These are phyloP conservation scores for Halocafeteria seosinensis DNA, from an alignment of 108 stramenopile species.

Conservation along the genomic window DNA sequence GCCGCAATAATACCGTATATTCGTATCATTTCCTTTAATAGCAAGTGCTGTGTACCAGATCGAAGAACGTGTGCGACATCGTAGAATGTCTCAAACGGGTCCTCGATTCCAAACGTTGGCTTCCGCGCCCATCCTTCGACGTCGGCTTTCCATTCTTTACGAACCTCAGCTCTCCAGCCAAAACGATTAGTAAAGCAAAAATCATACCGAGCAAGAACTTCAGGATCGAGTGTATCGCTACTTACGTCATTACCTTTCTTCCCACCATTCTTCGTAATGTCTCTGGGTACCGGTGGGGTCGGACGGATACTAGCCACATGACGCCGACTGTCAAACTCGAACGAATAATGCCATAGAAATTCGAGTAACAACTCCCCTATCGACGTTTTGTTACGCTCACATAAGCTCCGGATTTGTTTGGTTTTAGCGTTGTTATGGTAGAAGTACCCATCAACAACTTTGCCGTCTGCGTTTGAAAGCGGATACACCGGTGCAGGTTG, in stretches of 20 bases:
- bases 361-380: slow-evolving; percentile 63
- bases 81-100: slow-evolving; percentile 97
- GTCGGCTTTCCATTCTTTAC: slow-evolving; percentile 9
- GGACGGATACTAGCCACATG: slow-evolving; percentile 54
- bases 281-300: too few relatives aligned
- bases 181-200: too few relatives aligned
- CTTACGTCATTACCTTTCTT: too few relatives aligned
- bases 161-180: too few relatives aligned
- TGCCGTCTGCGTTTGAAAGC: too few relatives aligned
- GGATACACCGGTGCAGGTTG: too few relatives aligned
- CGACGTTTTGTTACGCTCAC: slow-evolving; percentile 5
- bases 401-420: not conserved
- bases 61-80: slow-evolving; percentile 97
- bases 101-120: slow-evolving; percentile 79
- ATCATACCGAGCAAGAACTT: too few relatives aligned
- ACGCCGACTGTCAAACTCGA: slow-evolving; percentile 67
- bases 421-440: too few relatives aligned
- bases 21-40: slow-evolving; percentile 58
- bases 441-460: too few relatives aligned
- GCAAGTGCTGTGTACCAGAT: slow-evolving; percentile 48
- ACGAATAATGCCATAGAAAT: slow-evolving; percentile 73
- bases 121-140: slow-evolving; percentile 26
- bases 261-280: too few relatives aligned
- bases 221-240: too few relatives aligned
- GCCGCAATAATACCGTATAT: slow-evolving; percentile 39